These are phyloP conservation scores for Ilyonectria mors-panacis DNA, from an alignment of 2,329 filamentous ascomycete genomes.

Conservation along the genomic window DNA sequence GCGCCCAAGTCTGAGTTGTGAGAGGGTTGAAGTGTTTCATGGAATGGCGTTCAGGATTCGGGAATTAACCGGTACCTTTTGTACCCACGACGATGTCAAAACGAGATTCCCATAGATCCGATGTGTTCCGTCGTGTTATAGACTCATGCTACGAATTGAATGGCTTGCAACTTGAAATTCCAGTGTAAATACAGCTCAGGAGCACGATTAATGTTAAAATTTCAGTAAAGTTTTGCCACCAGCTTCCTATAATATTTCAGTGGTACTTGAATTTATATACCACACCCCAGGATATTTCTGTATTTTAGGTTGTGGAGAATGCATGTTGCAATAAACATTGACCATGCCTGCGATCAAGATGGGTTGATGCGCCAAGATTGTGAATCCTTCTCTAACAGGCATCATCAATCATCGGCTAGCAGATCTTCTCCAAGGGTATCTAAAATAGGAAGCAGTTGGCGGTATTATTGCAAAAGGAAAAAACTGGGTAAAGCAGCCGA, in stretches of 20 bases:
- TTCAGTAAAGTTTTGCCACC: neutral
- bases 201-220: too few relatives aligned
- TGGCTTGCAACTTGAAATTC: neutral
- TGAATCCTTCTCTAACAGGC: neutral
- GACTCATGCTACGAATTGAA: neutral
- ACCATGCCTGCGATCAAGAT: neutral
- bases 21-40: conserved; percentile 11
- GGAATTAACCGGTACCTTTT: conserved; percentile 9
- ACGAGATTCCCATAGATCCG: neutral
- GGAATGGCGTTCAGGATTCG: conserved; percentile 40
- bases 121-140: neutral
- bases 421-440: neutral
- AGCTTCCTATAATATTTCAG: too few relatives aligned
- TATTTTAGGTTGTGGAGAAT: too few relatives aligned
- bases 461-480: neutral
- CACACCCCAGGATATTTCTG: too few relatives aligned
- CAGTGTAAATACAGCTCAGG: too few relatives aligned
- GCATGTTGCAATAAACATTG: too few relatives aligned
- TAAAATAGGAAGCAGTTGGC: neutral
- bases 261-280: too few relatives aligned
- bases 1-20: conserved; percentile 38
- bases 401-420: neutral
- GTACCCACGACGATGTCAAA: neutral
- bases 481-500: neutral
- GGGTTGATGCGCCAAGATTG: neutral